These are phyloP conservation scores for Chalciporus sphaerocephalus DNA, from an alignment of 768 basidiomycete species.

Conservation along the genomic window DNA sequence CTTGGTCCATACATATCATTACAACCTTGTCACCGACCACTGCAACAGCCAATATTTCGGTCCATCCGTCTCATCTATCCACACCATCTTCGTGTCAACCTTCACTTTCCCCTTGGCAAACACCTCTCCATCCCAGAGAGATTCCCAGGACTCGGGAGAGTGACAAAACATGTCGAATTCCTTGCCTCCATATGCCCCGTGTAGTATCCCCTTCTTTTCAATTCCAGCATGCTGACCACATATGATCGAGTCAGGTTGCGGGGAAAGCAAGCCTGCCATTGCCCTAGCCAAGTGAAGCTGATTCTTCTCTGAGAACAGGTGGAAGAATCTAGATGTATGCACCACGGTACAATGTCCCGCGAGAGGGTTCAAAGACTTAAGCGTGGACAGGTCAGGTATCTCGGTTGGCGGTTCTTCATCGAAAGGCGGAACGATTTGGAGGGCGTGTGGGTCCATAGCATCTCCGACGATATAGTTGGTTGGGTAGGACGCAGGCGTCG, in stretches of 20 bases:
- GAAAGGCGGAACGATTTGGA: slow-evolving; percentile 34
- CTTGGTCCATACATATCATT: too few species aligned
- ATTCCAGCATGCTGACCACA: slow-evolving; percentile 26
- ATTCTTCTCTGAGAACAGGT: slow-evolving; percentile 29
- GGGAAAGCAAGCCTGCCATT: slow-evolving; percentile 27
- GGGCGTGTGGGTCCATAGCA: slow-evolving; percentile 42
- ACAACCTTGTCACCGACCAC: slow-evolving; percentile 26
- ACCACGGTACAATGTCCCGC: slow-evolving; percentile 48
- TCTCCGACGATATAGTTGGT: slow-evolving; percentile 52
- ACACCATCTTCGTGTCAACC: slow-evolving; percentile 1
- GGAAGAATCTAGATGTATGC: slow-evolving; percentile 47
- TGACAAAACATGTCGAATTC: slow-evolving; percentile 28
- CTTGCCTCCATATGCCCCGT: neutral
- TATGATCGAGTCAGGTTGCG: slow-evolving; percentile 28
- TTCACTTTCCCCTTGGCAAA: slow-evolving; percentile 22
- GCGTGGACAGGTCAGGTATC: slow-evolving; percentile 26
- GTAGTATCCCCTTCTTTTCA: neutral
- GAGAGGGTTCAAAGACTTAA: slow-evolving; percentile 45
- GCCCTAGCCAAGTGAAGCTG: slow-evolving; percentile 26
- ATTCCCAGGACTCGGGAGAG: slow-evolving; percentile 32
- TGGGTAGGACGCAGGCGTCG: slow-evolving; percentile 49
- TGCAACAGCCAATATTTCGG: slow-evolving; percentile 7
- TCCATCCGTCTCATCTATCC: neutral
- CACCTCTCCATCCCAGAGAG: slow-evolving; percentile 36
- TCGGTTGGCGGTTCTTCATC: slow-evolving; percentile 22